Percentiles rank a stretch among this genome's conserved stretches.
These are phyloP conservation scores for Monilinia vaccinii-corymbosi DNA, from an alignment of 2,329 filamentous ascomycete species.

Conservation along the genomic window DNA sequence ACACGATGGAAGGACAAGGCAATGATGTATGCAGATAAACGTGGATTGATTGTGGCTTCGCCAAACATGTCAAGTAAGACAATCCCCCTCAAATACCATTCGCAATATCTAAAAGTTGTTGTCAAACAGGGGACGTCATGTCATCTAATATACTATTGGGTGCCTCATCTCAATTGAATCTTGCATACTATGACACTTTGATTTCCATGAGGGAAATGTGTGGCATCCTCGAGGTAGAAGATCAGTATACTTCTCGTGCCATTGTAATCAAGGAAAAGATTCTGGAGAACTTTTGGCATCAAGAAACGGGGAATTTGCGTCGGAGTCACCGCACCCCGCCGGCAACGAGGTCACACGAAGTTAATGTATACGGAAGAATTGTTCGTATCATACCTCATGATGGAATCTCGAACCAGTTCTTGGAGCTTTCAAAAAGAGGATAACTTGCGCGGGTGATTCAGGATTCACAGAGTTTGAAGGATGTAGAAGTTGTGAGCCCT, in stretches of 20 bases:
- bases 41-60: not conserved
- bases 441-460: constrained; percentile 15
- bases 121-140: not conserved
- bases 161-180: constrained; percentile 20
- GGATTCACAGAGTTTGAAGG: constrained; percentile 14
- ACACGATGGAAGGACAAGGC: not conserved
- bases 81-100: not conserved
- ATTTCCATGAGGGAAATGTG: constrained; percentile 18
- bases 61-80: not conserved
- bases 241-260: constrained; percentile 10
- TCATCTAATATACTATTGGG: constrained; percentile 5
- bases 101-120: not conserved
- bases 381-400: constrained; percentile 13
- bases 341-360: constrained; percentile 17
- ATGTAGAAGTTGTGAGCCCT: constrained; percentile 17
- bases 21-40: not conserved
- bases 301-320: constrained; percentile 12
- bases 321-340: constrained; percentile 14
- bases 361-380: constrained; percentile 17
- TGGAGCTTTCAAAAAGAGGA: constrained; percentile 8
- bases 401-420: not conserved
- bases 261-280: constrained; percentile 15
- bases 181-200: constrained; percentile 20
- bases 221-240: not conserved
- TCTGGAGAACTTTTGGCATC: constrained; percentile 15